A percentile compares a stretch with the other conserved stretches of the same genome.
Evolutionary conservation across 495 filamentous ascomycete species (phyloP).

Genomic region (Aspergillus sclerotiicarbonarius): DNA sequence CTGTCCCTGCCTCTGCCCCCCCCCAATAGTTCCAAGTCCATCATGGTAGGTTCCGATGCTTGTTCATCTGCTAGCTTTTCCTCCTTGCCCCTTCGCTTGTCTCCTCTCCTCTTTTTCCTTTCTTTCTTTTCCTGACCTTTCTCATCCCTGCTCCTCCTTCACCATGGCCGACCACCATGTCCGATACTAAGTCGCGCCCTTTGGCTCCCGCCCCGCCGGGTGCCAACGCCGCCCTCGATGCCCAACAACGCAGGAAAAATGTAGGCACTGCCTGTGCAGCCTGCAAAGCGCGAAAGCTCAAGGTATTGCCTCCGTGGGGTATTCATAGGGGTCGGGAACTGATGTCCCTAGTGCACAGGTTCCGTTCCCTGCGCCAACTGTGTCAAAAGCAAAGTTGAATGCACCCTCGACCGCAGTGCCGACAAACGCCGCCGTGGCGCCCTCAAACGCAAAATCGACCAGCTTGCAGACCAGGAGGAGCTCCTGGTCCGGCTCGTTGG

Average conservation of each 20-base stretch:
- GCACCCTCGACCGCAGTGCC: slow-evolving; percentile 29
- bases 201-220: slow-evolving; percentile 22
- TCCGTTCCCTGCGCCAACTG: slow-evolving; percentile 33
- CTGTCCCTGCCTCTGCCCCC: not conserved
- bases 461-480: slow-evolving; percentile 30
- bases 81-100: not conserved
- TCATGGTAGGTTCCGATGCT: not conserved
- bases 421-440: slow-evolving; percentile 35
- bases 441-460: slow-evolving; percentile 37
- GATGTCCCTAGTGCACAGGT: slow-evolving; percentile 30
- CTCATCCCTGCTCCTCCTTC: not conserved
- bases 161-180: slow-evolving; percentile 20
- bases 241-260: slow-evolving; percentile 23
- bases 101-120: not conserved
- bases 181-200: slow-evolving; percentile 19
- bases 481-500: slow-evolving; percentile 28
- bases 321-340: not conserved
- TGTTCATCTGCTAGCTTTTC: not conserved
- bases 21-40: not conserved
- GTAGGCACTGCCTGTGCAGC: slow-evolving; percentile 28
- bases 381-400: slow-evolving; percentile 26
- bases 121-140: slow-evolving; percentile 1
- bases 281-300: slow-evolving; percentile 32
- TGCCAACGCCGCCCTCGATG: slow-evolving; percentile 7
- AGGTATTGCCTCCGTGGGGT: slow-evolving; percentile 16